Evolutionary conservation across 2,329 filamentous ascomycete genomes (phyloP).

Genomic region (Aspergillus fructus): DNA sequence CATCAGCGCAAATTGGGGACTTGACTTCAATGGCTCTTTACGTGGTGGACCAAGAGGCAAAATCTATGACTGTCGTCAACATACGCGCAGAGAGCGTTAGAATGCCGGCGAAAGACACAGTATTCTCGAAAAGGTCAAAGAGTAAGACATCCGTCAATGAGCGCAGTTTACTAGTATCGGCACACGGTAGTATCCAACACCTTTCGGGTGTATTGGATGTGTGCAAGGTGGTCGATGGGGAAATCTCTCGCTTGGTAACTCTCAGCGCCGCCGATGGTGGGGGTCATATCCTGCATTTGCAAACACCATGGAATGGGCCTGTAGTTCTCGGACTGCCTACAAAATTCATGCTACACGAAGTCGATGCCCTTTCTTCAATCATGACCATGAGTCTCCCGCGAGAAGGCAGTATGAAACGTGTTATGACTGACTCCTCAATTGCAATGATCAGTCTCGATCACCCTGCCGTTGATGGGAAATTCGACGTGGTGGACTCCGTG

Average conservation of each 20-base stretch:
- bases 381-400: constrained; percentile 52
- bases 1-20: constrained; percentile 31
- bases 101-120: constrained; percentile 26
- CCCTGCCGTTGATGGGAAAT: constrained; percentile 57
- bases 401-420: constrained; percentile 51
- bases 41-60: constrained; percentile 68
- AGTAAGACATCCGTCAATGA: constrained; percentile 20
- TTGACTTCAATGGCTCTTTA: constrained; percentile 51
- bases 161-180: constrained; percentile 33
- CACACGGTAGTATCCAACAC: constrained; percentile 52
- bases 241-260: constrained; percentile 67
- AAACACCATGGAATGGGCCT: constrained; percentile 72
- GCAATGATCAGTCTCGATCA: constrained; percentile 56
- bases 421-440: constrained; percentile 45
- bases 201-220: constrained; percentile 70
- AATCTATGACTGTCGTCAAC: constrained; percentile 65
- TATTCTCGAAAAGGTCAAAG: constrained; percentile 28
- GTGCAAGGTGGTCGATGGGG: constrained; percentile 67
- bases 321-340: constrained; percentile 64
- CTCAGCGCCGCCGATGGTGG: constrained; percentile 66
- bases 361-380: constrained; percentile 58
- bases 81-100: constrained; percentile 54
- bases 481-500: constrained; percentile 66
- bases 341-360: constrained; percentile 59
- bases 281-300: constrained; percentile 66